Evolutionary conservation across 2,329 filamentous ascomycete species (phyloP), one percentile per base, ranked within the genome.

Genomic region (Pseudogymnoascus sp.): DNA sequence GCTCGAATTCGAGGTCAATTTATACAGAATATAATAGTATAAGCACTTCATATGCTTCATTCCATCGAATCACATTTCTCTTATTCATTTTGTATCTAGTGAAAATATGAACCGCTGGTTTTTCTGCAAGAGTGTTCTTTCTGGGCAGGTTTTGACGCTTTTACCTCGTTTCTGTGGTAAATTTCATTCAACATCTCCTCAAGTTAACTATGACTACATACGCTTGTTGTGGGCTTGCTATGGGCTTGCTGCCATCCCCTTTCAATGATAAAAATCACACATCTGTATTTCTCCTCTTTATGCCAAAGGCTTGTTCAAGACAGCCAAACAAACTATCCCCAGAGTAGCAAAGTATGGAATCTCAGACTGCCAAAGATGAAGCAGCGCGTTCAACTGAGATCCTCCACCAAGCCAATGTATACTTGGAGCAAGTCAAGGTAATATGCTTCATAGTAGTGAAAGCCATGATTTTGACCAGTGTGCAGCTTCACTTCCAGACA

Each of bases 341-440:
- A 5, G 44, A 31, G 13, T 50, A 8, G 17, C 17, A 5, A 15
- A 31, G 26, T 31, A 15, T 54, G 44, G 44, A 54, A 54, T 9
- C 44, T 54, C 44, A 11, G 8, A 8, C 15, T 54, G 44, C 8
- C 11, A n/a, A 54, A 11, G 44, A 54, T 15, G 44, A 31, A 31
- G n/a, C 44, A 17, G 44, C 26, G n/a, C n/a, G 26, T 26, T 54
- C 44, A 33, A 17, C 8, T 5, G n/a, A 50, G 13, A 50, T 50
- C 44, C 26, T 31, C 44, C 26, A 6, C 26, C 11, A 54, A 17
- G 26, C 26, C 8, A 54, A 17, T 33, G 5, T 5, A 54, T 54
- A 31, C 26, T 33, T 54, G 9, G 44, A 54, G 44, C 44, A 54
- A 54, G 44, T 54, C n/a, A 54, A 54, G 44, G 44, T 54, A 33